phyloP scores from a whole-genome alignment of 2,329 filamentous ascomycete species.

The Xylaria sp. region DNA sequence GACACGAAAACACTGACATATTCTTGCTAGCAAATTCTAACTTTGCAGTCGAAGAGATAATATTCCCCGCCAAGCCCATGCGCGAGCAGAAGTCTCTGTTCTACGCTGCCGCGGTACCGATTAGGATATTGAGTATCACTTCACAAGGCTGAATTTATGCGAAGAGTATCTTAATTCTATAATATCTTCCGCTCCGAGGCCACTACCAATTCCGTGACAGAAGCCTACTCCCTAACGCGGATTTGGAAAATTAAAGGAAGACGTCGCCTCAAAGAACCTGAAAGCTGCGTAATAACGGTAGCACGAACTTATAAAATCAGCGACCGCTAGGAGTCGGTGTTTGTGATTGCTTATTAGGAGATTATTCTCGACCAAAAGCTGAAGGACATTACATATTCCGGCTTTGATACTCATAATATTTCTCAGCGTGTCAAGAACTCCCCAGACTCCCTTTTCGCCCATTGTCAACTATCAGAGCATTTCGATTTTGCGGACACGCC shows the following conservation, averaged over 20 bases:
- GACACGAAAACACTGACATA: conserved; percentile 5
- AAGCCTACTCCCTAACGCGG: background rate
- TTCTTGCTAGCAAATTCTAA: conserved; percentile 46
- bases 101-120: conserved; percentile 52
- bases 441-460: background rate
- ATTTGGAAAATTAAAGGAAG: background rate
- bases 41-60: conserved; percentile 53
- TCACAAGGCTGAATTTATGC: background rate
- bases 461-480: background rate
- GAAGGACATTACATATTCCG: background rate
- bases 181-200: background rate
- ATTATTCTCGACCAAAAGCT: background rate
- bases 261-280: background rate
- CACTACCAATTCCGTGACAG: background rate
- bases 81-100: conserved; percentile 60
- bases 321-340: background rate
- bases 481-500: background rate
- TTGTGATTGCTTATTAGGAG: background rate
- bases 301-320: background rate
- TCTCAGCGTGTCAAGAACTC: background rate
- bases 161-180: background rate
- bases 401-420: background rate
- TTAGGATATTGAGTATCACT: conserved; percentile 46
- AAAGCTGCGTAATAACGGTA: background rate
- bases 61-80: conserved; percentile 55